Evolutionary conservation across 2,329 filamentous ascomycete species (phyloP).

Genomic region (Microdochium bolleyi): DNA sequence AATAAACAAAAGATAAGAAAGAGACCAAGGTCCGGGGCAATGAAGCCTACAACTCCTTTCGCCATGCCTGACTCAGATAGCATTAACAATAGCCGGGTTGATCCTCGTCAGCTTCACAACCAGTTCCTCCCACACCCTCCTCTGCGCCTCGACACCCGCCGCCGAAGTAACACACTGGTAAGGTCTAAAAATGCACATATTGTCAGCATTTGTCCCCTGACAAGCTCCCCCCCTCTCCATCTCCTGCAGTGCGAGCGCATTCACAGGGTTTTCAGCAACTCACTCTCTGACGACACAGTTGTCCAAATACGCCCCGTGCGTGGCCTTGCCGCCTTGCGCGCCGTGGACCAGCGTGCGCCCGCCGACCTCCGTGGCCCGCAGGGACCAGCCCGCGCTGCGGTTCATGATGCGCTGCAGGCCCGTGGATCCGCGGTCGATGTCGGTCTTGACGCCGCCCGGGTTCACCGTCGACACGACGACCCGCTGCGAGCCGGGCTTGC

Average conservation of each 20-base stretch:
- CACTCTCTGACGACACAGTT: constrained; percentile 17
- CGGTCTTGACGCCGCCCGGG: constrained; percentile 43
- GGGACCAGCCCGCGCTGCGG: constrained; percentile 19
- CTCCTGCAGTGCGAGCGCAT: no score
- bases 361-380: constrained; percentile 37
- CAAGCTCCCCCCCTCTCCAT: no score
- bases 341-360: constrained; percentile 31
- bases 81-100: constrained; percentile 21
- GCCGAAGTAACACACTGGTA: constrained; percentile 27
- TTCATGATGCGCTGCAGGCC: constrained; percentile 2
- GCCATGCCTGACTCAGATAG: no score
- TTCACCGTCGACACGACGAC: constrained; percentile 43
- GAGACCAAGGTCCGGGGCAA: no score
- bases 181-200: constrained; percentile 5
- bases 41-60: no score
- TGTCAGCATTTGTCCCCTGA: not conserved
- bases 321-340: constrained; percentile 26
- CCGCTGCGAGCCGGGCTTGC: constrained; percentile 5
- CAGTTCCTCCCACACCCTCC: constrained; percentile 35
- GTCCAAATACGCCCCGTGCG: constrained; percentile 37
- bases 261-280: not conserved
- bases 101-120: constrained; percentile 29
- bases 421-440: constrained; percentile 28
- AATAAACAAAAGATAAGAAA: no score
- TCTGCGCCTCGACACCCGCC: constrained; percentile 26